Evolutionary conservation across 176 grass and related monocot species (phyloP), one percentile per base, ranked within the genome.

Genomic region (Areca catechu): DNA sequence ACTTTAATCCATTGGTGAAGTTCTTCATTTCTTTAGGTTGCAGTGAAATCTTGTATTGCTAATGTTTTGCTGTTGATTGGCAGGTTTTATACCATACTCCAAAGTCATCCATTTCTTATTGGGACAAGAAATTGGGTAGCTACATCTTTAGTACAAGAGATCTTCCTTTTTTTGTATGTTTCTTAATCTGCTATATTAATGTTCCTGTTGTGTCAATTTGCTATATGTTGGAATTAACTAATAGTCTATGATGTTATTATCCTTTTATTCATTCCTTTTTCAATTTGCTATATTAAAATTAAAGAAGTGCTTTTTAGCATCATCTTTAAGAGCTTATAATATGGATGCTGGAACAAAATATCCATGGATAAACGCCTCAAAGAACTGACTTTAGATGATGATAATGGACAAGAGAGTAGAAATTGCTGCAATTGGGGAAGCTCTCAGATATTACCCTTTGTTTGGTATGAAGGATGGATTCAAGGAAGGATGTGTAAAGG

Each of bases 141-240:
- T 83, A 85, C 53, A 70, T 88, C 24, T 80, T 98, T 70, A 83
- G 68, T 51, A 72, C 62, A 60, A 66, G 72, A 66, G 93, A 98
- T 49, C 86, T 98, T 58, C 93, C 93, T 73, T 98, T 98, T 67
- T 98, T 98, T 85, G 93, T 98, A 92, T 71, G 81, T 71, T 65
- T 74, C 24, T n/a, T n/a, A 67, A 67, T 18, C 18, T 51, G 4
- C 19, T 67, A 47, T 55, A 30, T 29, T 43, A 15, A 34, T 55
- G n/a, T 7, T 17, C 0, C 4, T 25, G 22, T 19, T 43, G 43
- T 65, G 19, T 15, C 10, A 10, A 43, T 43, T 12, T 14, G 7
- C 34, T 12, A 43, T 43, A 43, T 43, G 34, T 43, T 43, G 34
- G 34, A 6, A 43, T 43, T 43, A 43, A 43, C 34, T 43, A 43